Conservation (phyloP, 108 stramenopile genomes). For the Cylindrotheca closterium region DNA sequence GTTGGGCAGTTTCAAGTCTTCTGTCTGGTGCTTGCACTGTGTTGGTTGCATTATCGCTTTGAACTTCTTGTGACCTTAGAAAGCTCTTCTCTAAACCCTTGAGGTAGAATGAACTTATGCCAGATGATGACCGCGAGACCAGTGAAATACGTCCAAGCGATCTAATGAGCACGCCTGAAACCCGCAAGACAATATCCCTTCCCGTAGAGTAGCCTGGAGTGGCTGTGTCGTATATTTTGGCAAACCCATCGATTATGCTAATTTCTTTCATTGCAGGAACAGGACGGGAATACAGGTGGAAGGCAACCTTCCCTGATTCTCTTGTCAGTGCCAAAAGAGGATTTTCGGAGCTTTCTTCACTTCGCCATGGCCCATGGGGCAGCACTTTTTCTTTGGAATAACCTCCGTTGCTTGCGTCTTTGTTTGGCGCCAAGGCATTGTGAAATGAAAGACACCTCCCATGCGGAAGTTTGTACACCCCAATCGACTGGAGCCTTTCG, state of each 20-base stretch:
- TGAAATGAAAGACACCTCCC: too few species aligned
- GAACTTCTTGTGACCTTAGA: too few species aligned
- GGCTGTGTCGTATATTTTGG: conserved; percentile 73
- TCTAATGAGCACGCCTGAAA: conserved; percentile 72
- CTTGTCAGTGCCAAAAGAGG: conserved; percentile 52
- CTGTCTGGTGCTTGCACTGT: background rate
- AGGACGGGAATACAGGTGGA: conserved; percentile 68
- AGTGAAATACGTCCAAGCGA: conserved; percentile 68
- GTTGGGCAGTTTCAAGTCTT: background rate
- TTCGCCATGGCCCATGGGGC: too few species aligned
- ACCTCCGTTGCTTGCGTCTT: too few species aligned
- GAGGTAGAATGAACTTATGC: conserved; percentile 33
- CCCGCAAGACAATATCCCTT: conserved; percentile 61
- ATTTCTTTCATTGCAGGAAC: conserved; percentile 83
- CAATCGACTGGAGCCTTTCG: too few species aligned
- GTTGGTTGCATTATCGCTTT: too few species aligned
- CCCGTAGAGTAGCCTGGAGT: conserved; percentile 60
- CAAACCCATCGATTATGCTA: conserved; percentile 75
- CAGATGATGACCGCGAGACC: conserved; percentile 49
- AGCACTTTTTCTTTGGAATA: too few species aligned
- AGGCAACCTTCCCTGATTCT: conserved; percentile 57
- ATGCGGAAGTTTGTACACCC: too few species aligned
- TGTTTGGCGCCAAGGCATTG: too few species aligned
- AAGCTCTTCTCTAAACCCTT: too few species aligned
- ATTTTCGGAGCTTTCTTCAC: conserved; percentile 1